Conservation (phyloP, 2,329 filamentous ascomycete genomes). For the Penicillium nordicum region DNA sequence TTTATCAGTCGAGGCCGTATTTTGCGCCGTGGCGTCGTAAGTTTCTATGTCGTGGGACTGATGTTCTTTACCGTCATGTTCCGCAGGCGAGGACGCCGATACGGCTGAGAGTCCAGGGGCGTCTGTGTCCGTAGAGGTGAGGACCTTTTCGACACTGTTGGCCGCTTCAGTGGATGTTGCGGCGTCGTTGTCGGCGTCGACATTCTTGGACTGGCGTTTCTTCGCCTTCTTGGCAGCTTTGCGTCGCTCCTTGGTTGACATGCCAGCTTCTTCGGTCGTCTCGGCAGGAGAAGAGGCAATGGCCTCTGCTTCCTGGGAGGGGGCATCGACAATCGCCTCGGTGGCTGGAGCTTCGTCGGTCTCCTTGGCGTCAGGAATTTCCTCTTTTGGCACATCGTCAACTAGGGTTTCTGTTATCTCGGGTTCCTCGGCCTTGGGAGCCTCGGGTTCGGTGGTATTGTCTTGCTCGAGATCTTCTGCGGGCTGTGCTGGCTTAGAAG, state of each 20-base stretch:
- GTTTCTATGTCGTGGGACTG: slow-evolving; percentile 42
- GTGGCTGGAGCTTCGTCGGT: neutral
- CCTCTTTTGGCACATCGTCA: slow-evolving; percentile 3
- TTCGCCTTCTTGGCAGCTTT: slow-evolving; percentile 51
- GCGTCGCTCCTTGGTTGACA: slow-evolving; percentile 41
- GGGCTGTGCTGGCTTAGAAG: neutral
- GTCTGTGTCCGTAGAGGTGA: slow-evolving; percentile 17
- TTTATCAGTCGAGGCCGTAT: slow-evolving; percentile 45
- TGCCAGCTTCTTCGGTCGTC: slow-evolving; percentile 22
- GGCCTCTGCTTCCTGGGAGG: slow-evolving; percentile 3
- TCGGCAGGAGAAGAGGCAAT: neutral
- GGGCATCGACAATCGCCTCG: slow-evolving; percentile 3
- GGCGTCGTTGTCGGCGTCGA: slow-evolving; percentile 21
- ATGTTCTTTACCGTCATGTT: slow-evolving; percentile 47
- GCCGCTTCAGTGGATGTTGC: neutral
- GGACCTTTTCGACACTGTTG: slow-evolving; percentile 12
- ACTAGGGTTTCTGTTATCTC: slow-evolving; percentile 12
- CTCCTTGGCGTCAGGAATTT: slow-evolving; percentile 18
- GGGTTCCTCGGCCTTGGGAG: neutral
- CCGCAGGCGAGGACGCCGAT: slow-evolving; percentile 33
- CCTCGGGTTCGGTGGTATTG: slow-evolving; percentile 6
- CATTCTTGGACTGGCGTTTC: slow-evolving; percentile 33
- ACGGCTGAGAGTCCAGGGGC: slow-evolving; percentile 23
- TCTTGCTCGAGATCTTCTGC: neutral
- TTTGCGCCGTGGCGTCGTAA: slow-evolving; percentile 36